These are phyloP conservation scores for Hirschfeldia incana DNA, from an alignment of 345 rosid genomes.

Conservation along the genomic window DNA sequence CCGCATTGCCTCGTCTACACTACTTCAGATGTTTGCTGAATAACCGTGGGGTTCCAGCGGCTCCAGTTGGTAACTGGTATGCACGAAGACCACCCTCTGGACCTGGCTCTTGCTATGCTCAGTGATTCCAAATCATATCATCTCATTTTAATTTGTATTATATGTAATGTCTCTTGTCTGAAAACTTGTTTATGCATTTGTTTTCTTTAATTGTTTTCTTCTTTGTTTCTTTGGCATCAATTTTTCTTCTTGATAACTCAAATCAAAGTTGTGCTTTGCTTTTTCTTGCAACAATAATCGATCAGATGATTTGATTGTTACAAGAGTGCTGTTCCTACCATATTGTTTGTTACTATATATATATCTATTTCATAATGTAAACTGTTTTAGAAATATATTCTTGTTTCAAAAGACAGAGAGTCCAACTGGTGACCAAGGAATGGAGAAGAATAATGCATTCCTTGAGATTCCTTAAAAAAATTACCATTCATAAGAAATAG, in stretches of 20 bases:
- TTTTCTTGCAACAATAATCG: slow-evolving; percentile 11
- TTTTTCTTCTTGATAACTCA: slow-evolving; percentile 9
- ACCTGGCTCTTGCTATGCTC: slow-evolving; percentile 83
- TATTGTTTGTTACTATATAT: background rate
- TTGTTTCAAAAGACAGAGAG: background rate
- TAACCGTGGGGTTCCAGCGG: slow-evolving; percentile 77
- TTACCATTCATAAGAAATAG: too few species aligned
- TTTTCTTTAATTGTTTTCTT: slow-evolving; percentile 5
- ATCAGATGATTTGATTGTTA: background rate
- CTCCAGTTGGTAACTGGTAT: slow-evolving; percentile 61
- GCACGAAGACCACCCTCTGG: slow-evolving; percentile 69
- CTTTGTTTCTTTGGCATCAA: background rate
- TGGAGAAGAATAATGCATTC: too few species aligned
- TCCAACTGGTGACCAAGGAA: too few species aligned
- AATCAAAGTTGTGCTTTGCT: background rate
- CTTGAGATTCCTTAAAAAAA: too few species aligned
- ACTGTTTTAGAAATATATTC: background rate
- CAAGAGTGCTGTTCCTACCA: background rate
- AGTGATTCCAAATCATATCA: slow-evolving; percentile 41
- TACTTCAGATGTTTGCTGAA: slow-evolving; percentile 91
- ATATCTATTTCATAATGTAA: background rate
- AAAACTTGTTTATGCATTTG: slow-evolving; percentile 11
- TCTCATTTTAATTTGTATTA: slow-evolving; percentile 6
- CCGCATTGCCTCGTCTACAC: slow-evolving; percentile 68
- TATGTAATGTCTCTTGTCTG: slow-evolving; percentile 19